Conservation (phyloP, 2,329 filamentous ascomycete species). For the Neofusicoccum umdonicola region DNA sequence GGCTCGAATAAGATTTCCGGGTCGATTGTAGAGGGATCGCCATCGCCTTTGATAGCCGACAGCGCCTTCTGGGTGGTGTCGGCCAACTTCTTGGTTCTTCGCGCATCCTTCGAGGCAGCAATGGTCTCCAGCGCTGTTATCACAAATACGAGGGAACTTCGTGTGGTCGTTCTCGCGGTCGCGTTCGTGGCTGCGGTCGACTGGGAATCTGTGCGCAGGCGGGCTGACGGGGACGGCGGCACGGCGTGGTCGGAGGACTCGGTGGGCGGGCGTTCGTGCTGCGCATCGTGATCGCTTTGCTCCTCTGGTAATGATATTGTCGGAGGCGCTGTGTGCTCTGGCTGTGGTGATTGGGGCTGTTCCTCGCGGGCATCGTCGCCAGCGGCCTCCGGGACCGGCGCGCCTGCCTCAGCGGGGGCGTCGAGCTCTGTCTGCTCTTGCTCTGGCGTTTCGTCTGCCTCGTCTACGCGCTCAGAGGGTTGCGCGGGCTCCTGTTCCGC, state of each 20-base stretch:
- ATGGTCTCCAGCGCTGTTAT: conserved; percentile 91
- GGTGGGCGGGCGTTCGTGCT: conserved; percentile 2
- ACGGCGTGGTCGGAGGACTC: conserved; percentile 2
- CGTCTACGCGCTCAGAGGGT: background rate
- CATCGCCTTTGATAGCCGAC: conserved; percentile 75
- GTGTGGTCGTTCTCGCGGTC: conserved; percentile 59
- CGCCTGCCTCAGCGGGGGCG: conserved; percentile 19
- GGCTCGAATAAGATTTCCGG: conserved; percentile 91
- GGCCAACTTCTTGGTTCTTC: conserved; percentile 78
- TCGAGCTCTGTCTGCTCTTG: background rate
- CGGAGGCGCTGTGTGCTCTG: background rate
- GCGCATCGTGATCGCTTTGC: background rate
- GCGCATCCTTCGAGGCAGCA: conserved; percentile 84
- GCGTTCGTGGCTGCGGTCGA: conserved; percentile 56
- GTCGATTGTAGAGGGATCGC: conserved; percentile 76
- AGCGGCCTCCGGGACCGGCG: conserved; percentile 20
- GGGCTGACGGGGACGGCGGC: conserved; percentile 5
- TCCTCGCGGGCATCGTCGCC: conserved; percentile 20
- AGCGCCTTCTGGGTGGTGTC: conserved; percentile 81
- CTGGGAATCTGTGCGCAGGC: conserved; percentile 56
- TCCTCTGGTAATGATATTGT: conserved; percentile 13
- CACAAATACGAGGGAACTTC: conserved; percentile 95
- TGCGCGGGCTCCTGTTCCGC: background rate
- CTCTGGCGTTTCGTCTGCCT: background rate
- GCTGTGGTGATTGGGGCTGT: conserved; percentile 12